Percentiles rank a stretch among this genome's conserved stretches.
phyloP scores from a whole-genome alignment of 805 yeast genomes.

The Suhomyces sp. region DNA sequence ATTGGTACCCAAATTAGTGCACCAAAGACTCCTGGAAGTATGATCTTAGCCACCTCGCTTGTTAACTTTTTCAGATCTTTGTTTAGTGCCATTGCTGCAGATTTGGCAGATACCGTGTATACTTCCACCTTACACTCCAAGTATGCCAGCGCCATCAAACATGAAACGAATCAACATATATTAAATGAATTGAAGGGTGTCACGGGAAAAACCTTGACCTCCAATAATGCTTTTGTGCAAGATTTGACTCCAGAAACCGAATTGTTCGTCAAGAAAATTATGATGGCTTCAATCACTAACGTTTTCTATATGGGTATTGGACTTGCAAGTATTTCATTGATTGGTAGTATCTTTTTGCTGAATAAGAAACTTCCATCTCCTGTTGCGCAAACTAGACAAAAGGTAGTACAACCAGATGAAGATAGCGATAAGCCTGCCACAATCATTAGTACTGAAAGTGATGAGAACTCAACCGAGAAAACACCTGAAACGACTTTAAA shows the following conservation, averaged over 20 bases:
- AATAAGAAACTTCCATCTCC: constrained; percentile 44
- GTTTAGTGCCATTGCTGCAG: constrained; percentile 47
- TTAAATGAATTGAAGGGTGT: constrained; percentile 18
- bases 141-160: constrained; percentile 6
- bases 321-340: constrained; percentile 28
- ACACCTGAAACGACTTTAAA: too few relatives aligned
- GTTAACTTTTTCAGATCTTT: constrained; percentile 45
- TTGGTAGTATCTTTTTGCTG: constrained; percentile 37
- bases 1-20: constrained; percentile 48
- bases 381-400: too few relatives aligned
- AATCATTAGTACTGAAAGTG: too few relatives aligned
- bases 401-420: too few relatives aligned
- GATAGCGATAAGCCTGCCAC: too few relatives aligned
- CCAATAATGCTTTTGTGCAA: constrained; percentile 14
- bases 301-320: constrained; percentile 43
- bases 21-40: constrained; percentile 51
- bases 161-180: constrained; percentile 13
- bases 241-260: constrained; percentile 24
- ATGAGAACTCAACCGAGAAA: too few relatives aligned
- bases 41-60: constrained; percentile 48
- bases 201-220: constrained; percentile 13
- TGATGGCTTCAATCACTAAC: constrained; percentile 40
- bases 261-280: constrained; percentile 24
- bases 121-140: constrained; percentile 21
- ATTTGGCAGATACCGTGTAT: constrained; percentile 42